A percentile compares a stretch with the other conserved stretches of the same genome.
Conservation (phyloP, 2,329 filamentous ascomycete genomes). For the Aspergillus sp. region DNA sequence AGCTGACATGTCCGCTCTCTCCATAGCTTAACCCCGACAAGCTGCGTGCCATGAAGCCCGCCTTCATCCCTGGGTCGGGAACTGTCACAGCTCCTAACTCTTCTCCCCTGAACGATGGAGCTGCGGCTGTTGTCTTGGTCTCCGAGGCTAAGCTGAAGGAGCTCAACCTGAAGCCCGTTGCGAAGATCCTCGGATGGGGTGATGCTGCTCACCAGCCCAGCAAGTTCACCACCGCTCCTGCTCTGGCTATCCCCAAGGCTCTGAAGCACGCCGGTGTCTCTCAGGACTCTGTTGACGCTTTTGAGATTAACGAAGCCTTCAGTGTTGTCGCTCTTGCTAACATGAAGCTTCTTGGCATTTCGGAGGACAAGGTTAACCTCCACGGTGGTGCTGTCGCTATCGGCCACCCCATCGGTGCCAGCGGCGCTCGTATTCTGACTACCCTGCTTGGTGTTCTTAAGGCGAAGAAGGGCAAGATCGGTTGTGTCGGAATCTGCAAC, state of each 20-base stretch:
- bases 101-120: slow-evolving; percentile 92
- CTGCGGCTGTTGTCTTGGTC: slow-evolving; percentile 85
- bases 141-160: slow-evolving; percentile 93
- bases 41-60: slow-evolving; percentile 79
- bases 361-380: slow-evolving; percentile 86
- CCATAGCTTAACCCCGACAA: slow-evolving; percentile 70
- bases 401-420: slow-evolving; percentile 90
- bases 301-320: slow-evolving; percentile 99
- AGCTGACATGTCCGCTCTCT: neutral
- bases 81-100: slow-evolving; percentile 96
- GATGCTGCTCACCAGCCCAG: slow-evolving; percentile 87
- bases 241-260: slow-evolving; percentile 94
- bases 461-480: slow-evolving; percentile 91
- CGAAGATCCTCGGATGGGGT: slow-evolving; percentile 96
- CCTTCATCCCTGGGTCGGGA: slow-evolving; percentile 71
- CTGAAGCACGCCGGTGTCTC: slow-evolving; percentile 88
- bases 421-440: slow-evolving; percentile 87
- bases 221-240: slow-evolving; percentile 93
- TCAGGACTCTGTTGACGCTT: slow-evolving; percentile 77
- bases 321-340: slow-evolving; percentile 95
- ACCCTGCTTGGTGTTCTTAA: slow-evolving; percentile 85
- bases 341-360: slow-evolving; percentile 81
- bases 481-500: slow-evolving; percentile 94
- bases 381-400: slow-evolving; percentile 94
- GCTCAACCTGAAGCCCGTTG: slow-evolving; percentile 84